A percentile compares a stretch with the other conserved stretches of the same genome.
Conservation (phyloP, 2,329 filamentous ascomycete species). For the Fusarium cicatricum region DNA sequence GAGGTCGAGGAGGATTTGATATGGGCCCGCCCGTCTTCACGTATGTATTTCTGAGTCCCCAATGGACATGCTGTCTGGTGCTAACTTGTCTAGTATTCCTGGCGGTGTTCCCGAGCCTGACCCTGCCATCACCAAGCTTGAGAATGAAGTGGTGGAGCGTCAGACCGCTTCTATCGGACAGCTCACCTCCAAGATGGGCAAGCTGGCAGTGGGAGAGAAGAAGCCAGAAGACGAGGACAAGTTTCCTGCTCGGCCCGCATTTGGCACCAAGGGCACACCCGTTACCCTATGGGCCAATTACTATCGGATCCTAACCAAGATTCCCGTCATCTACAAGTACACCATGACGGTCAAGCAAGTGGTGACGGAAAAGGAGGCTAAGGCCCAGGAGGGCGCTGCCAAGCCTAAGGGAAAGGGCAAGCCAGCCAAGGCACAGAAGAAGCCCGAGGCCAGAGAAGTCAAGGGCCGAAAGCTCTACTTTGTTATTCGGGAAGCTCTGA, state of each 20-base stretch:
- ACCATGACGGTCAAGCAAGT: constrained; percentile 49
- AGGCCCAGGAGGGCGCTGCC: constrained; percentile 2
- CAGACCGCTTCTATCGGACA: constrained; percentile 41
- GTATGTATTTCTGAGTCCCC: constrained; percentile 20
- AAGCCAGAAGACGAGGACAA: constrained; percentile 30
- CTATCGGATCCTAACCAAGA: constrained; percentile 54
- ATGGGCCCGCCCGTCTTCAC: constrained; percentile 28
- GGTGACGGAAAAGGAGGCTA: constrained; percentile 13
- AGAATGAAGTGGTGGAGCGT: constrained; percentile 50
- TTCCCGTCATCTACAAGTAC: constrained; percentile 55
- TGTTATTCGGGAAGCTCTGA: constrained; percentile 52
- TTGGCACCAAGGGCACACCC: constrained; percentile 52
- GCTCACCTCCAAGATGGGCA: constrained; percentile 49
- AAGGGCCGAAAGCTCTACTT: constrained; percentile 55
- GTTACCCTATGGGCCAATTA: constrained; percentile 64
- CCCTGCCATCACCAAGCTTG: constrained; percentile 46
- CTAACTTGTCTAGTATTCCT: constrained; percentile 36
- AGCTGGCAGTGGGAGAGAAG: constrained; percentile 43
- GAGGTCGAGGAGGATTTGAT: constrained; percentile 25
- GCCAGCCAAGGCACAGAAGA: constrained; percentile 6
- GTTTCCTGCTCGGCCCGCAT: constrained; percentile 60
- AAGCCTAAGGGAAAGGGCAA: constrained; percentile 27
- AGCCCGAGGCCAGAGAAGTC: constrained; percentile 42
- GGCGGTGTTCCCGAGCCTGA: constrained; percentile 37
- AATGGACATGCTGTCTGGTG: background rate